A percentile compares a stretch with the other conserved stretches of the same genome.
These are phyloP conservation scores for Pseudocercospora crystallina DNA, from an alignment of 2,329 filamentous ascomycete genomes.

Conservation along the genomic window DNA sequence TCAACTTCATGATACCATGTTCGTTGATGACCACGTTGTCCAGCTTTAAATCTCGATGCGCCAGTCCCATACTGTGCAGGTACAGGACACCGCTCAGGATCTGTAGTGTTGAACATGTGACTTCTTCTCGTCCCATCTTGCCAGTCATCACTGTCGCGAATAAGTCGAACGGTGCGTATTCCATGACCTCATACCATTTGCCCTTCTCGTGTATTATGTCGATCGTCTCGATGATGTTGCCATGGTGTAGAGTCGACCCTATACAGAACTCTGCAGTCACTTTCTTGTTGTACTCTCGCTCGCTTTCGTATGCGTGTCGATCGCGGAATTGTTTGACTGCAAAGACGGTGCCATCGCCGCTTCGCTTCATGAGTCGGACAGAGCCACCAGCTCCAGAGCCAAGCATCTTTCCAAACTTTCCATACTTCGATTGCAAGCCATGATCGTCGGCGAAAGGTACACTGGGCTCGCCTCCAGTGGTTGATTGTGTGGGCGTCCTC, in stretches of 20 bases:
- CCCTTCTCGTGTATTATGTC: conserved; percentile 94
- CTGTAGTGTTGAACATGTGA: conserved; percentile 88
- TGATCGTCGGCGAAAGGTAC: conserved; percentile 95
- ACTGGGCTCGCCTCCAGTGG: conserved; percentile 38
- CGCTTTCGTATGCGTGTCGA: conserved; percentile 86
- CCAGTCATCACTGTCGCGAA: conserved; percentile 99
- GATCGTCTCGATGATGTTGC: conserved; percentile 96
- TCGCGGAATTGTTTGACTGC: conserved; percentile 96
- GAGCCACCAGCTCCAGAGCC: conserved; percentile 94
- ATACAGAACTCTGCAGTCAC: conserved; percentile 98
- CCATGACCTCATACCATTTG: conserved; percentile 98
- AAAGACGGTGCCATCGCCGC: conserved; percentile 88
- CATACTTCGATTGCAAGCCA: conserved; percentile 85
- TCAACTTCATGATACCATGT: conserved; percentile 97
- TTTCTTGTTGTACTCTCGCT: conserved; percentile 97
- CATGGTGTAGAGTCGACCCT: conserved; percentile 92
- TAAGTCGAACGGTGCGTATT: conserved; percentile 92
- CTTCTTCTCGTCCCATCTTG: conserved; percentile 89
- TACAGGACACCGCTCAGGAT: conserved; percentile 94
- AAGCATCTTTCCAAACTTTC: conserved; percentile 90
- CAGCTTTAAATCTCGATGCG: conserved; percentile 91
- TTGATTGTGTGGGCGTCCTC: conserved; percentile 25
- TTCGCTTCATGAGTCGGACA: conserved; percentile 89
- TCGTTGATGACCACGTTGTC: conserved; percentile 98
- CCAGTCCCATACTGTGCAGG: conserved; percentile 89